Percentiles rank a stretch among this genome's conserved stretches.
Conservation (phyloP, 2,329 filamentous ascomycete species). For the Fusarium piperis region DNA sequence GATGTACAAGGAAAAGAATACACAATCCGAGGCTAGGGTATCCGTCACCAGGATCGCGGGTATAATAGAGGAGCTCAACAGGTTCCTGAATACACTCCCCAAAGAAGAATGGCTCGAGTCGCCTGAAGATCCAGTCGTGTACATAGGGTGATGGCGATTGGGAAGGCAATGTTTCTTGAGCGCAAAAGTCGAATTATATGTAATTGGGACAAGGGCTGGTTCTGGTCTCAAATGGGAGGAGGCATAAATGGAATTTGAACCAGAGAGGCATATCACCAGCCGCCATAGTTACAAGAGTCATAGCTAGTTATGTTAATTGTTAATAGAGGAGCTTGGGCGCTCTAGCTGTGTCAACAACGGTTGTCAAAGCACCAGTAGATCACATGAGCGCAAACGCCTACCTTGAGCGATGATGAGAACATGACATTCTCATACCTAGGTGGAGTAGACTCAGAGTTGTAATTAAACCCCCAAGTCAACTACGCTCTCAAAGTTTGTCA, state of each 20-base stretch:
- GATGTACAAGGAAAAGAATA: background rate
- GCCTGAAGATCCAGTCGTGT: background rate
- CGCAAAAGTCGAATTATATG: background rate
- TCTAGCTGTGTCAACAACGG: background rate
- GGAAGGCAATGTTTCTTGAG: background rate
- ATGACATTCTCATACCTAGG: background rate
- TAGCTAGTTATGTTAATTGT: background rate
- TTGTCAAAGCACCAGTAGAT: background rate
- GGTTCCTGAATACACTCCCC: slow-evolving; percentile 18
- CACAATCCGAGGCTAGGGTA: slow-evolving; percentile 4
- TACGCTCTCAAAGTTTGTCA: background rate
- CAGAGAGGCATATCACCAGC: background rate
- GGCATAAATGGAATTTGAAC: background rate
- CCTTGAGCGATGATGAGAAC: background rate
- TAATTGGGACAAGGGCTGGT: background rate
- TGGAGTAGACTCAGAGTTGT: background rate
- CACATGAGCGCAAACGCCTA: background rate
- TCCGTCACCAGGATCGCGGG: slow-evolving; percentile 5
- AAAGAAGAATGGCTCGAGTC: slow-evolving; percentile 29
- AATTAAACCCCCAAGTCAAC: background rate
- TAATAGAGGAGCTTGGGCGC: background rate
- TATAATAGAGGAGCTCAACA: slow-evolving; percentile 12
- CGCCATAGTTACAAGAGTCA: background rate
- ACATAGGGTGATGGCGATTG: background rate
- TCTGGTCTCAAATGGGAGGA: background rate